These are phyloP conservation scores for Baeospora myosura DNA, from an alignment of 1,284 basidiomycete species.

Conservation along the genomic window DNA sequence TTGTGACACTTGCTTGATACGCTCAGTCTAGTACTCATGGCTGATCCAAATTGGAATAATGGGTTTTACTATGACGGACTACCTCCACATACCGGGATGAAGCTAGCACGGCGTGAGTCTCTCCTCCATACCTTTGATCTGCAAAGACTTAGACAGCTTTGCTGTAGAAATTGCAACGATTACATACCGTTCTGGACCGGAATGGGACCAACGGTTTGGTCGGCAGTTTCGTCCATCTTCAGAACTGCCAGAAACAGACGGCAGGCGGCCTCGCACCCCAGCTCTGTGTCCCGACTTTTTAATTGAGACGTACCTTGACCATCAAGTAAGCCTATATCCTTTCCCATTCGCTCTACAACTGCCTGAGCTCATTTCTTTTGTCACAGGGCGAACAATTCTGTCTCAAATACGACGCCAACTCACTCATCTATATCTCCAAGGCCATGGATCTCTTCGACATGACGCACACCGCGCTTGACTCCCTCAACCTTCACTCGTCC, in stretches of 20 bases:
- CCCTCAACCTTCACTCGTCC: constrained; percentile 47
- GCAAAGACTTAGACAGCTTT: constrained; percentile 3
- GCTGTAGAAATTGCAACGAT: constrained; percentile 92
- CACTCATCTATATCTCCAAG: constrained; percentile 96
- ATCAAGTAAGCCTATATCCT: constrained; percentile 52
- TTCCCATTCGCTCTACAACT: neutral
- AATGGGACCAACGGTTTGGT: constrained; percentile 97
- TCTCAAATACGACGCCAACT: constrained; percentile 98
- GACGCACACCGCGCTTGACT: constrained; percentile 70
- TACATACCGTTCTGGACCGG: constrained; percentile 96
- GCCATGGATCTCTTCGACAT: constrained; percentile 99
- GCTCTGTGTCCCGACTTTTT: constrained; percentile 94
- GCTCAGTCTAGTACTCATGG: constrained; percentile 77
- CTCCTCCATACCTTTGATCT: neutral
- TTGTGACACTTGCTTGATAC: constrained; percentile 4
- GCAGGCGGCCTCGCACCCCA: constrained; percentile 42
- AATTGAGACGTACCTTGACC: constrained; percentile 98
- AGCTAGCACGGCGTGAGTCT: constrained; percentile 85
- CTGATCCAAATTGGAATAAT: constrained; percentile 98
- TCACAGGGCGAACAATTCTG: constrained; percentile 88
- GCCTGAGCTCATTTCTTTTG: constrained; percentile 6
- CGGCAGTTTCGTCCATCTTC: constrained; percentile 55
- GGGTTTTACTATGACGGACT: constrained; percentile 96
- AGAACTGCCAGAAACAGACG: constrained; percentile 23
- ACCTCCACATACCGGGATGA: constrained; percentile 97